A percentile compares a stretch with the other conserved stretches of the same genome.
Evolutionary conservation across 106 monocot species (phyloP).

Genomic region (Xerophyta viscosa): DNA sequence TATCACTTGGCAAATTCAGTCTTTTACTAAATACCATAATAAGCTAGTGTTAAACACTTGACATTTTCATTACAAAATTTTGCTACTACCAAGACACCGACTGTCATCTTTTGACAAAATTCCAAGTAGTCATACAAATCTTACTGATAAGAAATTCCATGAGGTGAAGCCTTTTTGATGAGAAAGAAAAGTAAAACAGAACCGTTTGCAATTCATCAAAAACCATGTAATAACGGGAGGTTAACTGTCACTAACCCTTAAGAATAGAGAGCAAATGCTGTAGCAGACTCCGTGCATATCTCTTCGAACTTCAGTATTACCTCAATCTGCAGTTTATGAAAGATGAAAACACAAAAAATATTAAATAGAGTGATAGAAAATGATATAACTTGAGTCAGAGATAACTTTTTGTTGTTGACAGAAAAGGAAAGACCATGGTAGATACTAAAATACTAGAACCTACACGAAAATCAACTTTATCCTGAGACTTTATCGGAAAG

Average conservation of each 20-base stretch:
- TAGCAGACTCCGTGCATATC: conserved; percentile 62
- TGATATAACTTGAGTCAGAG: too few relatives aligned
- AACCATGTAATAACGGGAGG: not conserved
- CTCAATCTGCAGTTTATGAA: conserved; percentile 80
- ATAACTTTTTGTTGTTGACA: too few relatives aligned
- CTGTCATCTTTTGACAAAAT: not conserved
- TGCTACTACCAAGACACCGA: not conserved
- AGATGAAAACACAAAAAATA: too few relatives aligned
- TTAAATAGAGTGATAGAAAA: too few relatives aligned
- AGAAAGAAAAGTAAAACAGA: not conserved
- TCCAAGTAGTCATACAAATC: not conserved
- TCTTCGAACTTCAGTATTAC: conserved; percentile 85
- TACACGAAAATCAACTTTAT: too few relatives aligned
- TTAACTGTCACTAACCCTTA: conserved; percentile 38
- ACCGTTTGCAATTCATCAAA: not conserved
- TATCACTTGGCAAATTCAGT: not conserved
- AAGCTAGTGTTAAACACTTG: not conserved
- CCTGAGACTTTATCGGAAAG: too few relatives aligned
- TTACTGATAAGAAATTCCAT: not conserved
- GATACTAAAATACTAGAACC: too few relatives aligned
- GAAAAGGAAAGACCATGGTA: too few relatives aligned
- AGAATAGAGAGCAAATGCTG: conserved; percentile 60
- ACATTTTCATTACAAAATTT: not conserved
- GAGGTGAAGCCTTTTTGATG: not conserved
- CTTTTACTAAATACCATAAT: not conserved